These are phyloP conservation scores for Ambrosia trifida DNA, from an alignment of 129 eudicot species.

Conservation along the genomic window DNA sequence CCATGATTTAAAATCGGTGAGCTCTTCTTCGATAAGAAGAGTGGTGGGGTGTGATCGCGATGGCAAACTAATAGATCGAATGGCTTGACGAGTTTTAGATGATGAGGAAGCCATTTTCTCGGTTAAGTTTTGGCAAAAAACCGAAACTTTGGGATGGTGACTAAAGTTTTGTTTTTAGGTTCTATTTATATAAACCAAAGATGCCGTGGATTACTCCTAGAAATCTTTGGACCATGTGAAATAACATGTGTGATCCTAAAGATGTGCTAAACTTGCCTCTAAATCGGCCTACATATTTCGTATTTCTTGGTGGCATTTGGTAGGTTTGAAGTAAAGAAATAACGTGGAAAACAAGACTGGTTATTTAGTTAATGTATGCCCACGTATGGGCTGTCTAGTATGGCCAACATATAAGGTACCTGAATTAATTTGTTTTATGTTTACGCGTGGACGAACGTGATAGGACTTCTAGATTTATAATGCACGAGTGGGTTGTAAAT, in stretches of 20 bases:
- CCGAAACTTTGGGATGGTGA: conserved; percentile 22
- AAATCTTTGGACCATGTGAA: conserved; percentile 33
- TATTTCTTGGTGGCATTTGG: conserved; percentile 36
- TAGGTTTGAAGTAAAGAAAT: conserved; percentile 29
- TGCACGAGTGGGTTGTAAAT: conserved; percentile 22
- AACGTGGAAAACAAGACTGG: conserved; percentile 32
- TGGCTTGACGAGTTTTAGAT: conserved; percentile 11
- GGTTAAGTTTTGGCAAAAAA: not conserved
- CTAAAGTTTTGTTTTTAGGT: conserved; percentile 8
- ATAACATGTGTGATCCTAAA: conserved; percentile 26
- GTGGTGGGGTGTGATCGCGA: conserved; percentile 45
- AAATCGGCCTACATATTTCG: conserved; percentile 33
- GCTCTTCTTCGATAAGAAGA: conserved; percentile 42
- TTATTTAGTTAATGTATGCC: conserved; percentile 21
- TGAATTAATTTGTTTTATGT: not conserved
- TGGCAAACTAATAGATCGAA: conserved; percentile 63
- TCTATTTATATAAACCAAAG: conserved; percentile 37
- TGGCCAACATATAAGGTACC: conserved; percentile 6
- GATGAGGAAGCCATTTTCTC: conserved; percentile 31
- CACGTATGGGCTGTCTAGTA: conserved; percentile 37
- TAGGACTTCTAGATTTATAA: conserved; percentile 11
- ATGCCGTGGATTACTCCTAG: conserved; percentile 15
- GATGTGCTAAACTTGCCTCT: conserved; percentile 35
- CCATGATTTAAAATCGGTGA: conserved; percentile 34
- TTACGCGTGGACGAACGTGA: conserved; percentile 24